Conservation (phyloP, 164 flowering plant genomes). For the Magnolia officinalis region DNA sequence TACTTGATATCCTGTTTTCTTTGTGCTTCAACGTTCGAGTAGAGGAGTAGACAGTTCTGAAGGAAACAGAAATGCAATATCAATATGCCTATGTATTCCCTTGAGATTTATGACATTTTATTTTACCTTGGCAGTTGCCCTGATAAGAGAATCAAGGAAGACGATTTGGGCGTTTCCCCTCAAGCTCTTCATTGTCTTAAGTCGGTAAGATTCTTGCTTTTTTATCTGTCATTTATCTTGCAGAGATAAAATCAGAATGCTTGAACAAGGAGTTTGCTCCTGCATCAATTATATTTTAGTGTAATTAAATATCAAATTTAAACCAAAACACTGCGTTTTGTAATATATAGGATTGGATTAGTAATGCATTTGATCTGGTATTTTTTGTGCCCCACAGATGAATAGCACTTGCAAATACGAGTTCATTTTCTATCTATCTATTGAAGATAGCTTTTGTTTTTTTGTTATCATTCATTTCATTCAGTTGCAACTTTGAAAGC, state of each 20-base stretch:
- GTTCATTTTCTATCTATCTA: neutral
- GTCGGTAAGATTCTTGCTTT: conserved; percentile 23
- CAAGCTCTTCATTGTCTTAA: conserved; percentile 22
- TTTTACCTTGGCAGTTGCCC: conserved; percentile 34
- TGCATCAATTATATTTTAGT: neutral
- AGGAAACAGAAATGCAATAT: neutral
- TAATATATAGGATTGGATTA: neutral
- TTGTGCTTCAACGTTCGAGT: neutral
- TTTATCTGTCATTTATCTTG: neutral
- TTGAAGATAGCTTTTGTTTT: neutral
- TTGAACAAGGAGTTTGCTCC: neutral
- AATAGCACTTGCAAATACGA: neutral
- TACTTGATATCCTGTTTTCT: too few relatives aligned
- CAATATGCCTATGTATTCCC: neutral
- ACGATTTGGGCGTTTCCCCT: conserved; percentile 12
- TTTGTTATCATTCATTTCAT: neutral
- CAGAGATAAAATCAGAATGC: neutral
- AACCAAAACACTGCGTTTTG: neutral
- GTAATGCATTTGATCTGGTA: neutral
- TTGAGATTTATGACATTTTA: conserved; percentile 6
- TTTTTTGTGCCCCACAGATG: neutral
- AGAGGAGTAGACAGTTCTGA: neutral
- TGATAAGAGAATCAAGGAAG: conserved; percentile 26
- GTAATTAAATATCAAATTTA: too few relatives aligned
- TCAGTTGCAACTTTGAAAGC: neutral